A percentile compares a stretch with the other conserved stretches of the same genome.
These are phyloP conservation scores for Neostapfia colusana DNA, from an alignment of 176 grass and related monocot genomes.

Conservation along the genomic window DNA sequence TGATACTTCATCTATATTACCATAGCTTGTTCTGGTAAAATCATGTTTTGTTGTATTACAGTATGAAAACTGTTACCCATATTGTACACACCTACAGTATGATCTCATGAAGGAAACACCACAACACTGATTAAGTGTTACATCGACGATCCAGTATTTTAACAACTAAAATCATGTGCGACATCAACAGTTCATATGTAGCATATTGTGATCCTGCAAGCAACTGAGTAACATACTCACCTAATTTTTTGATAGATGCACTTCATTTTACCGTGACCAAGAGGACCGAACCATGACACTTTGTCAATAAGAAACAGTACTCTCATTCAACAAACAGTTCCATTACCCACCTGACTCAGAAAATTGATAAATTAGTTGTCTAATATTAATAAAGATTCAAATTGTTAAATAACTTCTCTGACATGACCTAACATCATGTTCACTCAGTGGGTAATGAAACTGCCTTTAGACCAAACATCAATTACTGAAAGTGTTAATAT, in stretches of 20 bases:
- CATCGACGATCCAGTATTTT: slow-evolving; percentile 9
- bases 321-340: slow-evolving; percentile 46
- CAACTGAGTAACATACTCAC: slow-evolving; percentile 16
- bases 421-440: not conserved
- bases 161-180: not conserved
- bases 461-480: slow-evolving; percentile 33
- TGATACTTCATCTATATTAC: not conserved
- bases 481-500: slow-evolving; percentile 14
- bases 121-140: not conserved
- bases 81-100: not conserved
- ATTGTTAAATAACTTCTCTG: slow-evolving; percentile 6
- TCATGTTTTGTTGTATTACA: not conserved
- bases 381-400: slow-evolving; percentile 24
- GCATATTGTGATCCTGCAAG: slow-evolving; percentile 21
- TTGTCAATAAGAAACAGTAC: slow-evolving; percentile 38
- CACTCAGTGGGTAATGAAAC: slow-evolving; percentile 47
- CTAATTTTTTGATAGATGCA: slow-evolving; percentile 30
- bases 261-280: slow-evolving; percentile 42
- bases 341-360: slow-evolving; percentile 45
- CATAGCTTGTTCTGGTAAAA: not conserved
- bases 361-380: slow-evolving; percentile 42
- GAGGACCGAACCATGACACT: slow-evolving; percentile 42
- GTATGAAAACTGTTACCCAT: not conserved
- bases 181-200: not conserved
- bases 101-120: not conserved